These are phyloP conservation scores for Penicillium paneum DNA, from an alignment of 2,329 filamentous ascomycete species.

Conservation along the genomic window DNA sequence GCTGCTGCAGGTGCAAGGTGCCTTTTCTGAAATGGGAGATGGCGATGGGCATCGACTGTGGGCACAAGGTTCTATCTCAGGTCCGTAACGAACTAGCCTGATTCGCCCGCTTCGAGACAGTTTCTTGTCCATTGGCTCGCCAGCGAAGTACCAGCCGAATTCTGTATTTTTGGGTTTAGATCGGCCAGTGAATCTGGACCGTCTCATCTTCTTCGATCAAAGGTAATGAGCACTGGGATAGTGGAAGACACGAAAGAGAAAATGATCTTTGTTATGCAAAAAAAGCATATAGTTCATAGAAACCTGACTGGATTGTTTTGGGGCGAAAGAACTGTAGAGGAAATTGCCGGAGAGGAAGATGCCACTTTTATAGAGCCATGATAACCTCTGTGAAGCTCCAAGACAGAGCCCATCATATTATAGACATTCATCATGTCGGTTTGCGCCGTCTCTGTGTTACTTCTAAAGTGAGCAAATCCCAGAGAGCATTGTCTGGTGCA, in stretches of 20 bases:
- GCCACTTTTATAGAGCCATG: constrained; percentile 2
- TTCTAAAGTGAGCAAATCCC: background rate
- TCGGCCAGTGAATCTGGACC: constrained; percentile 3
- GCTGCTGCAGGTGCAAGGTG: background rate
- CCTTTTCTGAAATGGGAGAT: constrained; percentile 4
- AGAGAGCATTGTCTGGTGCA: background rate
- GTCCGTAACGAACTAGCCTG: constrained; percentile 1
- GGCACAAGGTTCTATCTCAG: background rate
- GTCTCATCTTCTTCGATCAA: background rate
- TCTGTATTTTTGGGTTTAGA: background rate
- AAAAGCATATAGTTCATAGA: background rate
- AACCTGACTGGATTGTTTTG: background rate
- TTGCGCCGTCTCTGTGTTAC: background rate
- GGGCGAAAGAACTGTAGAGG: background rate
- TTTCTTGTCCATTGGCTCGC: constrained; percentile 6
- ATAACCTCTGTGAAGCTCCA: background rate
- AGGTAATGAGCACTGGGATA: background rate
- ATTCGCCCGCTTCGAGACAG: background rate
- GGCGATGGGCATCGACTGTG: constrained; percentile 9
- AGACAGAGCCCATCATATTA: constrained; percentile 3
- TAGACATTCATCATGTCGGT: background rate
- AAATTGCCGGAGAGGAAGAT: background rate
- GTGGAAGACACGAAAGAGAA: background rate
- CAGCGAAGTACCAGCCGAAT: constrained; percentile 7
- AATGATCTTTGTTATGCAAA: background rate